Base-by-base conservation (phyloP, 139 green algal species). In the Raphidocelis subcapitata region DNA sequence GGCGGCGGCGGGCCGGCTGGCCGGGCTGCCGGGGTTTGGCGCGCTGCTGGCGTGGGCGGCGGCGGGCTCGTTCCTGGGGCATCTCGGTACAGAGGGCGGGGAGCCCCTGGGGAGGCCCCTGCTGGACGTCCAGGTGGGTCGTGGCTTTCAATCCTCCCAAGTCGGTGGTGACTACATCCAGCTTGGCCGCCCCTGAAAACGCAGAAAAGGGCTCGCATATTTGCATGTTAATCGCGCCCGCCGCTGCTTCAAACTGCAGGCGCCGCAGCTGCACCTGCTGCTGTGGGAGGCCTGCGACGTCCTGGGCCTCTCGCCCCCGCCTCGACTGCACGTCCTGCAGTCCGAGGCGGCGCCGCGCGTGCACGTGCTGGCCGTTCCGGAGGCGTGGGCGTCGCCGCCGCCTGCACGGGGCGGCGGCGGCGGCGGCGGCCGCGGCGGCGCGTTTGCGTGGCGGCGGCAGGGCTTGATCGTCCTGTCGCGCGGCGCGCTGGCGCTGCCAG, bases 281-380 rank as follows among this genome's bases (percentile, higher is more conserved):
- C n/a, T 77, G 61, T 60, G 69, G 21, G 70, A 77, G 35, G 61
- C 70, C 28, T 46, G 59, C 16, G 70, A 77, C 70, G 69, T 77
- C 16, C 47, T 77, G 14, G 31, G 61, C 4, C 61, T 77, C 46
- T 47, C 63, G 26, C 70, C 60, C 0, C 35, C 62, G 15, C 70
- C 70, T 1, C 56, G 44, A 5, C 2, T 77, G 10, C 60, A 77
- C 14, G 32, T 77, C 14, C 0, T 65, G 3, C 47, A 69, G 23
- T 31, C 60, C 26, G 47, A 61, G 14, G n/a, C n/a, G n/a, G 18
- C 61, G 1, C 70, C 70, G 24, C 69, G 32, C 26, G 46, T 62
- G 20, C 61, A 59, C 29, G 21, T 77, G 14, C 61, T 77, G 33
- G 35, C 44, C 49, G 32, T 77, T 14, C 70, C 70, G 3, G 37